Base-by-base conservation (phyloP, 495 filamentous ascomycete genomes). In the Platismatia glauca region DNA sequence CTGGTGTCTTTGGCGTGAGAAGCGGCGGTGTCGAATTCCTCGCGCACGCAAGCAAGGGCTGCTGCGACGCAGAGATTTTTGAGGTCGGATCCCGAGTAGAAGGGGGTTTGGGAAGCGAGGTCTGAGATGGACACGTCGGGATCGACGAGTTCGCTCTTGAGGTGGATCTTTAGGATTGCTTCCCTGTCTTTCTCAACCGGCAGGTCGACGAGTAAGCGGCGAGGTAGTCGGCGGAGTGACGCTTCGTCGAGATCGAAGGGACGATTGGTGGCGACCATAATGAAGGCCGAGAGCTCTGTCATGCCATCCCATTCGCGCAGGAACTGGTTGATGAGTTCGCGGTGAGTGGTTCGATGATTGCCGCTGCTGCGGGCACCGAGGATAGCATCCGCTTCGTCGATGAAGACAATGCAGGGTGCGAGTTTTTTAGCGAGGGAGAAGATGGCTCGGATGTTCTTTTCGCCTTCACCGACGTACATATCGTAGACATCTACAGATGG, bases 191-290 rank as follows among this genome's bases (percentile, higher is more conserved):
- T 76, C 66, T 86, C 81, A 0, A 85, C 82, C 0, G 94, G 94
- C 7, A 98, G 79, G 71, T 98, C 94, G 48, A 98, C 86, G 0
- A 97, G 79, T 18, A 98, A 78, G 60, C 90, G 81, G 29, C 94
- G 78, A 9, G 94, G 95, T 27, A 98, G 81, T 35, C 80, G 75
- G 38, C 94, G 81, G 27, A 98, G 83, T 27, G 96, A 90, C 3
- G 94, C 94, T 68, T 98, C 94, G 68, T 98, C 94, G 2, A 98
- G 82, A 68, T 97, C 92, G 63, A 96, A 96, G 0, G 93, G 93
- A 18, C 93, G 79, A 71, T 97, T 97, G 16, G 91, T 96, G n/a
- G 94, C 94, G 0, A 97, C 91, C 95, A 98, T 97, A 72, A 98
- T 95, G 73, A 98, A 97, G 3, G 92, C 90, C 9, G 87, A 87